These are phyloP conservation scores for Exobasidium cylindrosporum DNA, from an alignment of 1,284 basidiomycete genomes.

Conservation along the genomic window DNA sequence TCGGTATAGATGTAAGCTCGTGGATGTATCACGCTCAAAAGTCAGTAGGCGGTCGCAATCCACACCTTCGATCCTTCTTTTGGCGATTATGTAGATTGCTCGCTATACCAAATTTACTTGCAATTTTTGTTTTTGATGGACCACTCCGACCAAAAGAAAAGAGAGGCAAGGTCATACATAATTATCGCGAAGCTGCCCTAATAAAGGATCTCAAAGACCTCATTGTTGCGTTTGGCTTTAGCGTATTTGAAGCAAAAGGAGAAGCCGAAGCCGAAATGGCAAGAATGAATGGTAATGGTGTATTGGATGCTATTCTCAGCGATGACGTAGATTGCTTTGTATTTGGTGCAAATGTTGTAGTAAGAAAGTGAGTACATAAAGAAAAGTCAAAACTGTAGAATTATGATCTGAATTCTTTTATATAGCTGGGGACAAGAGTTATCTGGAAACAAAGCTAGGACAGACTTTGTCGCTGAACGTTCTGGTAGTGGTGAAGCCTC, in stretches of 20 bases:
- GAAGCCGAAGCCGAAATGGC: slow-evolving; percentile 97
- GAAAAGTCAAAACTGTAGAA: too few species aligned
- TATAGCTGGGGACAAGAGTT: neutral
- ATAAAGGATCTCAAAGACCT: slow-evolving; percentile 59
- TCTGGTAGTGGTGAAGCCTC: neutral
- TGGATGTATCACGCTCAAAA: slow-evolving; percentile 60
- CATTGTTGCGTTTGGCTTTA: slow-evolving; percentile 81
- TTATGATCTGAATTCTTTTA: too few species aligned
- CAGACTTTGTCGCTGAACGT: neutral
- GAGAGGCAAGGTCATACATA: slow-evolving; percentile 60
- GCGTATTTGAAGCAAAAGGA: slow-evolving; percentile 69
- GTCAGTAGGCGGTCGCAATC: slow-evolving; percentile 57
- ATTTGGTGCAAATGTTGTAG: slow-evolving; percentile 77
- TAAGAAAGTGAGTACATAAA: slow-evolving; percentile 65
- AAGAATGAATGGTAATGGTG: slow-evolving; percentile 72
- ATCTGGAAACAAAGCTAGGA: neutral
- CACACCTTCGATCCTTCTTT: slow-evolving; percentile 59
- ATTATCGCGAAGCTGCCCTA: neutral
- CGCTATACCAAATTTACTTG: slow-evolving; percentile 71
- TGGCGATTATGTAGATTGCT: slow-evolving; percentile 67
- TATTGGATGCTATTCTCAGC: slow-evolving; percentile 84
- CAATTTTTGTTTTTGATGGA: slow-evolving; percentile 92
- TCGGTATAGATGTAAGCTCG: slow-evolving; percentile 52
- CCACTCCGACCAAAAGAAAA: slow-evolving; percentile 77
- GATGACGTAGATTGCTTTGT: slow-evolving; percentile 91